Conservation (phyloP, 805 yeast genomes). For the Peterozyma xylosa region DNA sequence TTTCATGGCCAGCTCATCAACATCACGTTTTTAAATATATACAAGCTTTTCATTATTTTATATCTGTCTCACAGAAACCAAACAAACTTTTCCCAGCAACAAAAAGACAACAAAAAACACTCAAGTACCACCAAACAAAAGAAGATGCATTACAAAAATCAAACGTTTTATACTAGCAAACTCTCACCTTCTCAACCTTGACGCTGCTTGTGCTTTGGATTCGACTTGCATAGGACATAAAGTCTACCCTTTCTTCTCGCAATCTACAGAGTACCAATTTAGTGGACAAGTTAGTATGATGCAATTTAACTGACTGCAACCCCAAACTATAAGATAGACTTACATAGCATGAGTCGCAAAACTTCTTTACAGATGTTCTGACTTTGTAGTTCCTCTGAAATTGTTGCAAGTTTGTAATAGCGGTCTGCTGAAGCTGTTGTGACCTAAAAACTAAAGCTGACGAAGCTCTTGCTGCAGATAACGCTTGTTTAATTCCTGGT, state of each 20-base stretch:
- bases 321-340: constrained; percentile 15
- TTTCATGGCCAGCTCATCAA: too few species aligned
- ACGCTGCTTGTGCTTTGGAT: constrained; percentile 92
- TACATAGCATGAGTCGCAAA: constrained; percentile 77
- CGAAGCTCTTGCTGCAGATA: too few species aligned
- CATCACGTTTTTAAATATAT: too few species aligned
- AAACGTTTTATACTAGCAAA: background rate
- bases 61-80: too few species aligned
- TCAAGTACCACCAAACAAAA: background rate
- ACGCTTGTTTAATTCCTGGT: too few species aligned
- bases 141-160: background rate
- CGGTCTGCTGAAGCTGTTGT: too few species aligned
- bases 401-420: background rate
- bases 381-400: constrained; percentile 75
- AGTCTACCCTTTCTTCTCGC: constrained; percentile 95
- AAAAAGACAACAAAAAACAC: background rate
- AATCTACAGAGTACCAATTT: constrained; percentile 28
- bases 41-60: too few species aligned
- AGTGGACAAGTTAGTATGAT: background rate
- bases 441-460: too few species aligned
- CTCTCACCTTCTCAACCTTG: constrained; percentile 45
- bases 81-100: background rate
- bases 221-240: constrained; percentile 86
- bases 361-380: constrained; percentile 86
- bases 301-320: background rate